Evolutionary conservation across 2,329 filamentous ascomycete species (phyloP).

Genomic region (Sporothrix inflata): DNA sequence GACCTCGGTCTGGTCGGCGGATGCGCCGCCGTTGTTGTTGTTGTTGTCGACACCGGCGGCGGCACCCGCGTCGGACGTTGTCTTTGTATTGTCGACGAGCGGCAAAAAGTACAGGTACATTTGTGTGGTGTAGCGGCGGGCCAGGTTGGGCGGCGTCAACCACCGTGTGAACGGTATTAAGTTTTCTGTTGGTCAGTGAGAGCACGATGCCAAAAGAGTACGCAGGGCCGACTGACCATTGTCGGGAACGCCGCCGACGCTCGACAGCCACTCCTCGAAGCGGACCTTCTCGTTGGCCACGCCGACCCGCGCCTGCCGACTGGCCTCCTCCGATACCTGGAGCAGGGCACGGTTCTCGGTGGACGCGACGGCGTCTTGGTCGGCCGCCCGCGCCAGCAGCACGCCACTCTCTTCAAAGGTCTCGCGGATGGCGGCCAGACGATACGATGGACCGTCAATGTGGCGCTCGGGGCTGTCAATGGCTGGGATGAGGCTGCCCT

Average conservation of each 20-base stretch:
- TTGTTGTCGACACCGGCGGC: conserved; percentile 41
- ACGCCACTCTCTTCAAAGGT: conserved; percentile 96
- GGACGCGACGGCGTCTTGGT: conserved; percentile 22
- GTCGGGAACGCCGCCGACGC: conserved; percentile 65
- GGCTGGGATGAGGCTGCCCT: conserved; percentile 58
- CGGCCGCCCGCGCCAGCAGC: conserved; percentile 62
- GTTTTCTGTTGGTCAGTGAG: conserved; percentile 47
- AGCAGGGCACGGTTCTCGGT: conserved; percentile 51
- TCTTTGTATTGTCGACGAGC: conserved; percentile 44
- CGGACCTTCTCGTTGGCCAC: conserved; percentile 68
- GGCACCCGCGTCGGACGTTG: conserved; percentile 44
- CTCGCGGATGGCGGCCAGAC: conserved; percentile 84
- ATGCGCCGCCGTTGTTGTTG: conserved; percentile 61
- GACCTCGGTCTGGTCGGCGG: conserved; percentile 66
- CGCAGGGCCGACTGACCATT: too few species aligned
- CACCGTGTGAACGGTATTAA: conserved; percentile 86
- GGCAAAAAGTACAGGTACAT: conserved; percentile 96
- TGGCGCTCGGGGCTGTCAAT: conserved; percentile 61
- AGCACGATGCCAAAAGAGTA: too few species aligned
- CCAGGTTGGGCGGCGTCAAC: conserved; percentile 76
- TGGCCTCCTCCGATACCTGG: conserved; percentile 60
- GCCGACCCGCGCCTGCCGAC: conserved; percentile 66
- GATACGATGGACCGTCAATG: conserved; percentile 71
- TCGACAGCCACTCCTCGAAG: conserved; percentile 68
- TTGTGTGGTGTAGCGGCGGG: conserved; percentile 86